phyloP scores from a whole-genome alignment of 768 basidiomycete species.

The Panaeolus papilionaceus region DNA sequence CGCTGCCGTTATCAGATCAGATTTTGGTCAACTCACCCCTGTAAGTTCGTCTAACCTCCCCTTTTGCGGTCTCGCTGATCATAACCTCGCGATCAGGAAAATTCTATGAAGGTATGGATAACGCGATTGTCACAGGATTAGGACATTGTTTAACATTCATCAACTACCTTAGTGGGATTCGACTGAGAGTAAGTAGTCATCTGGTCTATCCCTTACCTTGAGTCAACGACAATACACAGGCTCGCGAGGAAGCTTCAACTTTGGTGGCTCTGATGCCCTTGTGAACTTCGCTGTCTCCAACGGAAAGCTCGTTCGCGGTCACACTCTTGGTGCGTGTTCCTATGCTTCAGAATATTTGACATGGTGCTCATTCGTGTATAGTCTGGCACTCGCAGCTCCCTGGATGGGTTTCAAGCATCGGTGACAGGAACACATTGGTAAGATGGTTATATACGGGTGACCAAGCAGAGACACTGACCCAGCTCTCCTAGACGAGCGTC shows the following conservation, averaged over 20 bases:
- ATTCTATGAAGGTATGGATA: constrained; percentile 43
- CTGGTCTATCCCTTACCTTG: background rate
- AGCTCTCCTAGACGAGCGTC: constrained; percentile 29
- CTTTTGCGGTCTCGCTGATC: background rate
- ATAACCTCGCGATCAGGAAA: constrained; percentile 29
- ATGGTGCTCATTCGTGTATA: background rate
- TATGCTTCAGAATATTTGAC: background rate
- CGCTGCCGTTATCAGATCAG: constrained; percentile 37
- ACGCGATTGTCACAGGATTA: too few species aligned
- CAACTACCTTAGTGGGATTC: constrained; percentile 39
- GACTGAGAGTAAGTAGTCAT: constrained; percentile 35
- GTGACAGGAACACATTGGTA: constrained; percentile 36
- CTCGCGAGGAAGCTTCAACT: constrained; percentile 39
- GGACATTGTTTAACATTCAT: background rate
- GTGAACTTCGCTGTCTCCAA: constrained; percentile 40
- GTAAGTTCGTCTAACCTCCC: constrained; percentile 20
- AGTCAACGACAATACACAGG: constrained; percentile 23
- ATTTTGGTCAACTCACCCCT: constrained; percentile 49
- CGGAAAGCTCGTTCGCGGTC: constrained; percentile 38
- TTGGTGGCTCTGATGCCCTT: constrained; percentile 35
- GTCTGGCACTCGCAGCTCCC: constrained; percentile 48
- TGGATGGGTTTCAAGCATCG: constrained; percentile 40
- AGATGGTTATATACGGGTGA: too few species aligned
- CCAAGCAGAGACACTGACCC: too few species aligned
- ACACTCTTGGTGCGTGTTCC: constrained; percentile 26